Percentiles rank a stretch among this genome's conserved stretches.
phyloP scores from a whole-genome alignment of 2,329 filamentous ascomycete species.

The Lasiodiplodia sp. region DNA sequence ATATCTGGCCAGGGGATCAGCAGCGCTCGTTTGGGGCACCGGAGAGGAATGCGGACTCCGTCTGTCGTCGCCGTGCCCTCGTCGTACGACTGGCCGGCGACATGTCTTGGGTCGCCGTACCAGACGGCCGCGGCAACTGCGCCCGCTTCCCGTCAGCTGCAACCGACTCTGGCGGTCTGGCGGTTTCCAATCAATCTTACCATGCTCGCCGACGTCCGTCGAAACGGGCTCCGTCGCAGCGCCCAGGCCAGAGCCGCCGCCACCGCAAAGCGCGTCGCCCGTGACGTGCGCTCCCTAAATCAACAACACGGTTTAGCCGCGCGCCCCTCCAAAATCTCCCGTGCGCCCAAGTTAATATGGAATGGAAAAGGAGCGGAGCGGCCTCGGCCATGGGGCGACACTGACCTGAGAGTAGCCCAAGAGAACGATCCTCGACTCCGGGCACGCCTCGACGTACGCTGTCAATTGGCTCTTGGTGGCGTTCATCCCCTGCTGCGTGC shows the following conservation, averaged over 20 bases:
- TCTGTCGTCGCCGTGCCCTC: slow-evolving; percentile 8
- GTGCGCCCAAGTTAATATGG: slow-evolving; percentile 24
- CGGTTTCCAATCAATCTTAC: slow-evolving; percentile 23
- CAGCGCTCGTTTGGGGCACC: slow-evolving; percentile 13
- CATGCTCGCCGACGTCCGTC: slow-evolving; percentile 22
- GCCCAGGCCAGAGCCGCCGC: slow-evolving; percentile 23
- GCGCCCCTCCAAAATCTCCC: slow-evolving; percentile 20
- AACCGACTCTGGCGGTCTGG: slow-evolving; percentile 17
- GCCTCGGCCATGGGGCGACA: slow-evolving; percentile 12
- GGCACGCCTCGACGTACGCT: slow-evolving; percentile 20
- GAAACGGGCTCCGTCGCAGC: slow-evolving; percentile 26
- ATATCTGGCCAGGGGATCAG: slow-evolving; percentile 22
- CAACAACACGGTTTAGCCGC: slow-evolving; percentile 28
- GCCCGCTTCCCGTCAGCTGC: slow-evolving; percentile 6
- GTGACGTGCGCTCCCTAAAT: slow-evolving; percentile 28
- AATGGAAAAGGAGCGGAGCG: slow-evolving; percentile 27
- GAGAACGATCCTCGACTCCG: slow-evolving; percentile 20
- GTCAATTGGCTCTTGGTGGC: slow-evolving; percentile 22
- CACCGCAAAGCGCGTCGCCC: slow-evolving; percentile 25
- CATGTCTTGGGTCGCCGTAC: slow-evolving; percentile 23
- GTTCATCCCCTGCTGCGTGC: slow-evolving; percentile 16
- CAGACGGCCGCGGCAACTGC: slow-evolving; percentile 22
- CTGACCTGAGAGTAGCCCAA: slow-evolving; percentile 27
- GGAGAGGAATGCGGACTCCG: slow-evolving; percentile 15
- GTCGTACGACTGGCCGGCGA: slow-evolving; percentile 18